Evolutionary conservation across 208 protist species (phyloP), one percentile per base, ranked within the genome.

Genomic region (Trypanosoma scelopori): DNA sequence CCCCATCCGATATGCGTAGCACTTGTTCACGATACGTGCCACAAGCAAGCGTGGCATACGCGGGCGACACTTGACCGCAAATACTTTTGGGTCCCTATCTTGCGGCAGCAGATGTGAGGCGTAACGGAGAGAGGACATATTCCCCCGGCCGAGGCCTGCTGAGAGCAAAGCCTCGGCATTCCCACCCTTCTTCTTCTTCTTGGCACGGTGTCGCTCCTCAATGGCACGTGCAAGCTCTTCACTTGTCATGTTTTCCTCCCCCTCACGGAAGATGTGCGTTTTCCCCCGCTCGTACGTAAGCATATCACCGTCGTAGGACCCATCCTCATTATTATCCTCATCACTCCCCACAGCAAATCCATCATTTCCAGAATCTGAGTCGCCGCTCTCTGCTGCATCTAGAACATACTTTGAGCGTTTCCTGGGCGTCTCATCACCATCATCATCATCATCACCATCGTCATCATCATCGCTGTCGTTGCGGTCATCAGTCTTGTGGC

Each of bases 1-100:
- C 18, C 89, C 87, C n/a, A 87, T 83, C 45, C 86, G 83, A 68
- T 89, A 92, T 20, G 78, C 73, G 60, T 94, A 93, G 76, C 92
- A 97, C 71, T 97, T 97, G 76, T 97, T 94, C 50, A 97, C 84
- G 49, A 97, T 88, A 25, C 91, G 91, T 25, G 87, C 87, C 30
- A 96, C 91, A 42, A 97, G 78, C 41, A 89, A 46, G 11, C 88
- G 89, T 25, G 84, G 61, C 87, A 95, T 94, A 11, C 90, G 76
- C 28, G 92, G 88, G 18, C 80, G 80, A 56, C 84, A 92, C 74
- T 93, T 93, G 20, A 95, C 80, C 2, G 88, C 84, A 66, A 97
- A 97, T 41, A 97, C 87, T 71, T 95, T 95, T 28, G 92, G 89
- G 57, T 95, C 92, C 41, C 69, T 82, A 20, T 81, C 68, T 35